These are phyloP conservation scores for Persicaria tinctoria DNA, from an alignment of 148 eudicot genomes.

Conservation along the genomic window DNA sequence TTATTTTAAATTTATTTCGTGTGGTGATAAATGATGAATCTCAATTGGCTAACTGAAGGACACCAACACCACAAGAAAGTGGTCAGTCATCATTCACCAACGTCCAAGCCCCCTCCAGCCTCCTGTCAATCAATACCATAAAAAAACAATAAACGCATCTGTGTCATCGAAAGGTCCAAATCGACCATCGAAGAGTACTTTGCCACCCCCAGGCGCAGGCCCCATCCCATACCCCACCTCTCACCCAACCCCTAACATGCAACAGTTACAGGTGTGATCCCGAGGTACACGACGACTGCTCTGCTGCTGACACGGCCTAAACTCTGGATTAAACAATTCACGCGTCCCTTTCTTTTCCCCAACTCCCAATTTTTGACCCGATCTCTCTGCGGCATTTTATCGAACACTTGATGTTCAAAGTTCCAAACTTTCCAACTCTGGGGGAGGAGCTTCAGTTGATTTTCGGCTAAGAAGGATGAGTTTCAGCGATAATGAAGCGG, in stretches of 20 bases:
- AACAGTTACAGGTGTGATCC: conserved; percentile 2
- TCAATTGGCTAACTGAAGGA: too few relatives aligned
- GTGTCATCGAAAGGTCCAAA: background rate
- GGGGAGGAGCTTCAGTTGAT: background rate
- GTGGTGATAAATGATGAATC: too few relatives aligned
- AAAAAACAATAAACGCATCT: background rate
- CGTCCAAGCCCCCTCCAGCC: background rate
- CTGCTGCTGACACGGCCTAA: conserved; percentile 1
- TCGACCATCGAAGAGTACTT: background rate
- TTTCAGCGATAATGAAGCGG: conserved; percentile 54
- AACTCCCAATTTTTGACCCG: background rate
- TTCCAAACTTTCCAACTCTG: background rate
- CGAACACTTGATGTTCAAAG: background rate
- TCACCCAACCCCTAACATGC: background rate
- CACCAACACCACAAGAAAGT: background rate
- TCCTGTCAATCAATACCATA: background rate
- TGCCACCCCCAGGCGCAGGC: conserved; percentile 6
- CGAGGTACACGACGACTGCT: conserved; percentile 3
- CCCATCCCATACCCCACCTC: background rate
- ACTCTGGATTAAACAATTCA: background rate
- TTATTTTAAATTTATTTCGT: too few relatives aligned
- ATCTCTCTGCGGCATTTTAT: background rate
- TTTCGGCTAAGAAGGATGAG: conserved; percentile 31
- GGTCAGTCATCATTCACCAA: conserved; percentile 1
- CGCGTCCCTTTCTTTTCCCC: background rate